phyloP scores from a whole-genome alignment of 495 filamentous ascomycete genomes.

The Copromyces sp. region DNA sequence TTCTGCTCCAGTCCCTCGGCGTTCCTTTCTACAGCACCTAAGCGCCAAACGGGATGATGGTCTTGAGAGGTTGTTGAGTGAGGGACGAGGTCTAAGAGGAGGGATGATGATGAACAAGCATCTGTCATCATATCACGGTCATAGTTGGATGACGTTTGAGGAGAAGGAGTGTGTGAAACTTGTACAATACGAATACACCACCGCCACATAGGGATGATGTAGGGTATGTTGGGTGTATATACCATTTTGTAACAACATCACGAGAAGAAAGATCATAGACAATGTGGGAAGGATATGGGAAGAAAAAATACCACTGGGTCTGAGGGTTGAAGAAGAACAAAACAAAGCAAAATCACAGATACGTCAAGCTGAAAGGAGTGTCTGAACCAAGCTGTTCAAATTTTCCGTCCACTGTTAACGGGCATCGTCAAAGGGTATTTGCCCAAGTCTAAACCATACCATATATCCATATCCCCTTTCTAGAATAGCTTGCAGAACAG shows the following conservation, averaged over 20 bases:
- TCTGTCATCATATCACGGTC: neutral
- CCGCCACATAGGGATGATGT: neutral
- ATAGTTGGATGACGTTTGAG: neutral
- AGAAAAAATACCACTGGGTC: neutral
- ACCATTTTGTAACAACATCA: neutral
- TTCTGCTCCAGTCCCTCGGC: slow-evolving; percentile 74
- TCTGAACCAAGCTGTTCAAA: neutral
- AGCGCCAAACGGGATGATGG: neutral
- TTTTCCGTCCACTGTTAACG: neutral
- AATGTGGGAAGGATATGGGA: neutral
- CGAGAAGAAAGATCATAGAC: neutral
- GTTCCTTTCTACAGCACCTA: slow-evolving; percentile 54
- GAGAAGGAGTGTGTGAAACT: neutral
- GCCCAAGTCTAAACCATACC: neutral
- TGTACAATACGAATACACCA: neutral
- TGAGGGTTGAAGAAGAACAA: neutral
- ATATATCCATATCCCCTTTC: neutral
- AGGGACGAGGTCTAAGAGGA: no score
- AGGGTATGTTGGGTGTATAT: neutral
- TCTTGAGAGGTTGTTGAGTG: neutral
- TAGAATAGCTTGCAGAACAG: neutral
- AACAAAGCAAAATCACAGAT: neutral
- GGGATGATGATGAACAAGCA: neutral
- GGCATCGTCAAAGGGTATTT: neutral
- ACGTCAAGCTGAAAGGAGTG: neutral